A percentile compares a stretch with the other conserved stretches of the same genome.
These are phyloP conservation scores for Coemansia sp. DNA, from an alignment of 192 early-diverging fungal species.

Conservation along the genomic window DNA sequence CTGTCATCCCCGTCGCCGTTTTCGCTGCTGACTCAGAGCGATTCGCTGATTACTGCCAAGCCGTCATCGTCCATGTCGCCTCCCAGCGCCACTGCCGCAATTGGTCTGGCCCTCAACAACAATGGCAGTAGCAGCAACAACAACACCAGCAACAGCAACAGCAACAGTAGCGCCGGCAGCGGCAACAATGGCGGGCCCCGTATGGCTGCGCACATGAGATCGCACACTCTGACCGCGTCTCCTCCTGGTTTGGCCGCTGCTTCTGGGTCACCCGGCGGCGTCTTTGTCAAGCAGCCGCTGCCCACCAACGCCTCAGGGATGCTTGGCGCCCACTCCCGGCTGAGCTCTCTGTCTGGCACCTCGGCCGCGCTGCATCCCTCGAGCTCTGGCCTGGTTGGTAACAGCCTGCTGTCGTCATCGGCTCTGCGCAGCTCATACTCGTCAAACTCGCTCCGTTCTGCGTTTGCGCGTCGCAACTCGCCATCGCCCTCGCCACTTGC, in stretches of 20 bases:
- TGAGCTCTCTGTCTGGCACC: slow-evolving; percentile 25
- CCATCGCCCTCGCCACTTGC: slow-evolving; percentile 21
- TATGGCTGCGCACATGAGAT: slow-evolving; percentile 14
- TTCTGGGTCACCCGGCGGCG: too few species aligned
- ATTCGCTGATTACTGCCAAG: neutral
- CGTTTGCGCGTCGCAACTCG: slow-evolving; percentile 43
- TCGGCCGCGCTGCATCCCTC: slow-evolving; percentile 9
- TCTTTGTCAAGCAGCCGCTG: slow-evolving; percentile 9
- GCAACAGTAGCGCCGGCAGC: neutral
- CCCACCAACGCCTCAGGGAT: slow-evolving; percentile 36
- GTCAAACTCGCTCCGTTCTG: slow-evolving; percentile 45
- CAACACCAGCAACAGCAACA: neutral
- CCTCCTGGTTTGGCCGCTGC: too few species aligned
- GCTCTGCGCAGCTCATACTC: slow-evolving; percentile 56
- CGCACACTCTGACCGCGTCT: slow-evolving; percentile 35
- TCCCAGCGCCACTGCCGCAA: slow-evolving; percentile 2
- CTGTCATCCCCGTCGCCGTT: slow-evolving; percentile 11
- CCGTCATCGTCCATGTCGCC: slow-evolving; percentile 14
- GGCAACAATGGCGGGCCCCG: slow-evolving; percentile 2
- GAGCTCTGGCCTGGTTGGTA: neutral
- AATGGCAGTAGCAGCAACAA: neutral
- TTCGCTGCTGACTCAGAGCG: slow-evolving; percentile 18
- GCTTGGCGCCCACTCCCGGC: slow-evolving; percentile 42
- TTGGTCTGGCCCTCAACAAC: neutral
- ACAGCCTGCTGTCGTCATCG: slow-evolving; percentile 29